These are phyloP conservation scores for Pseudogymnoascus sp. DNA, from an alignment of 2,329 filamentous ascomycete genomes.

Conservation along the genomic window DNA sequence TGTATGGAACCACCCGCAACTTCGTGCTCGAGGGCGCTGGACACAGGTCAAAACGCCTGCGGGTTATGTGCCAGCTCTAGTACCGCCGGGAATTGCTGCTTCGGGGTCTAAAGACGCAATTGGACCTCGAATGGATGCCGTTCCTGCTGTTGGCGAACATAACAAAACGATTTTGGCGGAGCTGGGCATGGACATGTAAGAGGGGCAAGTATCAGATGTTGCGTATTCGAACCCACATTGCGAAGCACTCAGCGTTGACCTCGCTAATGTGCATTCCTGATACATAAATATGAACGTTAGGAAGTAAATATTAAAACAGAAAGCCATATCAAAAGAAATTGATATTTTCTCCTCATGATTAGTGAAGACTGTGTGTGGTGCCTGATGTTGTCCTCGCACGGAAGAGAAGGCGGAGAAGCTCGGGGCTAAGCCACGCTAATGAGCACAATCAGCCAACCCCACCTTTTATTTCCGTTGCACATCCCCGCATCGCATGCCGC, in stretches of 20 bases:
- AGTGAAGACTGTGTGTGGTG: background rate
- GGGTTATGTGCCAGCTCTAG: constrained; percentile 38
- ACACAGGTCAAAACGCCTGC: constrained; percentile 38
- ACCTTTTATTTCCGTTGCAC: background rate
- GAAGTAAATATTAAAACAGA: background rate
- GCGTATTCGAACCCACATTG: background rate
- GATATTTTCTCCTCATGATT: background rate
- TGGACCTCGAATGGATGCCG: constrained; percentile 33
- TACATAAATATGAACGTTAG: background rate
- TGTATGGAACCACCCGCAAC: constrained; percentile 45
- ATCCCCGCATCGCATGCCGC: background rate
- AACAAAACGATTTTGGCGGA: constrained; percentile 38
- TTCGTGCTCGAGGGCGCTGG: constrained; percentile 42
- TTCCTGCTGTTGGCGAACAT: constrained; percentile 43
- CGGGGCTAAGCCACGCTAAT: background rate
- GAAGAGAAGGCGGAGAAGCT: background rate
- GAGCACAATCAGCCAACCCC: background rate
- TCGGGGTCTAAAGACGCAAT: constrained; percentile 16
- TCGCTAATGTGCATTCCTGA: background rate
- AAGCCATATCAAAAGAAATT: background rate
- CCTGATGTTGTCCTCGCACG: background rate
- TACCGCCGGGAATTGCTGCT: constrained; percentile 38
- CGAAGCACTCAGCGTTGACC: background rate
- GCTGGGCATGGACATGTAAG: constrained; percentile 28
- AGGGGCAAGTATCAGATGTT: background rate